A percentile compares a stretch with the other conserved stretches of the same genome.
Evolutionary conservation across 2,329 filamentous ascomycete genomes (phyloP).

Genomic region (Cyclaneusma minus): DNA sequence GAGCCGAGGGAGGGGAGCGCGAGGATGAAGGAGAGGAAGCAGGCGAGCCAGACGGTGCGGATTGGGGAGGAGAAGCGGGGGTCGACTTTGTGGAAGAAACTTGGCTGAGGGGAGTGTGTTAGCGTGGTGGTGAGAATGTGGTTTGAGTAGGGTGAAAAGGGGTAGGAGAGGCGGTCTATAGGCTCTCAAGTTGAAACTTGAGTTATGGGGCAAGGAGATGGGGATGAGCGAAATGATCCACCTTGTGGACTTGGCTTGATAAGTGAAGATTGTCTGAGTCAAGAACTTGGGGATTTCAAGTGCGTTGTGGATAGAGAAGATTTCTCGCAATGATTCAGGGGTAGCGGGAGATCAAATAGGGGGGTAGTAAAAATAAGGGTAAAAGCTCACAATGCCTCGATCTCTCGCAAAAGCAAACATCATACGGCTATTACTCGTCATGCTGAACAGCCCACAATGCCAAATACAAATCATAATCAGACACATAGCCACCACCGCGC

Average conservation of each 20-base stretch:
- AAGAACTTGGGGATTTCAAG: too few relatives aligned
- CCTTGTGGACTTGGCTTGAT: too few relatives aligned
- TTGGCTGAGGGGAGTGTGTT: constrained; percentile 16
- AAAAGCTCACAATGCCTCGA: constrained; percentile 28
- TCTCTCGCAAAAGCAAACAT: constrained; percentile 43
- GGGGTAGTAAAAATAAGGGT: not conserved
- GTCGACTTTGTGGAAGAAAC: constrained; percentile 38
- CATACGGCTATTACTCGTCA: constrained; percentile 42
- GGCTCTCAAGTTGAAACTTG: too few relatives aligned
- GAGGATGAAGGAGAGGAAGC: constrained; percentile 35
- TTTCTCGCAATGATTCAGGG: too few relatives aligned
- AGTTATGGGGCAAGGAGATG: too few relatives aligned
- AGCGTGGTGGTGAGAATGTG: not conserved
- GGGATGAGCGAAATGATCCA: too few relatives aligned
- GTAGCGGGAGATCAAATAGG: too few relatives aligned
- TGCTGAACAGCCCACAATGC: constrained; percentile 42
- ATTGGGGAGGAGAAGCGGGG: constrained; percentile 30
- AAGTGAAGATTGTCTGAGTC: too few relatives aligned
- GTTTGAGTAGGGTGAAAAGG: not conserved
- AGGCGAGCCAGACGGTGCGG: constrained; percentile 39
- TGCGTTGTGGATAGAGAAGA: too few relatives aligned
- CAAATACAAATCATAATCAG: constrained; percentile 43
- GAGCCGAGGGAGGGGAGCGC: constrained; percentile 38
- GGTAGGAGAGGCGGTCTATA: too few relatives aligned
- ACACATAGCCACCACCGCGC: constrained; percentile 37